A percentile compares a stretch with the other conserved stretches of the same genome.
phyloP scores from a whole-genome alignment of 1,284 basidiomycete genomes.

The Ceratobasidium sp. region DNA sequence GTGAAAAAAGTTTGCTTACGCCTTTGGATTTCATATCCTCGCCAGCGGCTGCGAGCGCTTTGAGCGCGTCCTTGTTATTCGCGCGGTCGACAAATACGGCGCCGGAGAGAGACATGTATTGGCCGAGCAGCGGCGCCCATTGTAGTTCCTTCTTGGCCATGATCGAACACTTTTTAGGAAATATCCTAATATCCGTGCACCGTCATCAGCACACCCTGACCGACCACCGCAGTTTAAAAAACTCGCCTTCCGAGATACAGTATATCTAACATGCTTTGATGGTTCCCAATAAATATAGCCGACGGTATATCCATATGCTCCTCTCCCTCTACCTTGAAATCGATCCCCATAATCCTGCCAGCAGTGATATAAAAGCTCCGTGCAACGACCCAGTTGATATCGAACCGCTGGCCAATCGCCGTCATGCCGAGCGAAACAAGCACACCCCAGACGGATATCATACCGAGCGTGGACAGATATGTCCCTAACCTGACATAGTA shows the following conservation, averaged over 20 bases:
- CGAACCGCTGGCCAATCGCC: slow-evolving; percentile 78
- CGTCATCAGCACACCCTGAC: slow-evolving; percentile 17
- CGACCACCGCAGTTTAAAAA: neutral
- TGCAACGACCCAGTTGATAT: slow-evolving; percentile 90
- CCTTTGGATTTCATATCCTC: slow-evolving; percentile 81
- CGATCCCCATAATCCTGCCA: slow-evolving; percentile 75
- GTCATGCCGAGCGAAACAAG: slow-evolving; percentile 79
- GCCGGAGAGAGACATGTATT: slow-evolving; percentile 92
- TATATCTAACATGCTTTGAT: slow-evolving; percentile 94
- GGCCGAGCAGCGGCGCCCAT: slow-evolving; percentile 88
- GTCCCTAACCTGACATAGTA: slow-evolving; percentile 81
- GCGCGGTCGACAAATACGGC: slow-evolving; percentile 94
- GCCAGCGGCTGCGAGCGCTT: slow-evolving; percentile 82
- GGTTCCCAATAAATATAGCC: slow-evolving; percentile 88
- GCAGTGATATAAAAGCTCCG: slow-evolving; percentile 84
- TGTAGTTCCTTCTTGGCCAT: slow-evolving; percentile 95
- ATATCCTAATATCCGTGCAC: slow-evolving; percentile 67
- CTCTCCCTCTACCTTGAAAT: slow-evolving; percentile 86
- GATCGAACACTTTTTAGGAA: slow-evolving; percentile 86
- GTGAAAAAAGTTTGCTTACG: slow-evolving; percentile 54
- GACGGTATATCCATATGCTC: slow-evolving; percentile 79
- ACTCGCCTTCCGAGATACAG: slow-evolving; percentile 83
- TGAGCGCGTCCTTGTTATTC: slow-evolving; percentile 80
- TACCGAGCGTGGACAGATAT: slow-evolving; percentile 81
- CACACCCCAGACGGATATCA: slow-evolving; percentile 82